These are phyloP conservation scores for Cetraspora pellucida DNA, from an alignment of 192 early-diverging fungal genomes.

Conservation along the genomic window DNA sequence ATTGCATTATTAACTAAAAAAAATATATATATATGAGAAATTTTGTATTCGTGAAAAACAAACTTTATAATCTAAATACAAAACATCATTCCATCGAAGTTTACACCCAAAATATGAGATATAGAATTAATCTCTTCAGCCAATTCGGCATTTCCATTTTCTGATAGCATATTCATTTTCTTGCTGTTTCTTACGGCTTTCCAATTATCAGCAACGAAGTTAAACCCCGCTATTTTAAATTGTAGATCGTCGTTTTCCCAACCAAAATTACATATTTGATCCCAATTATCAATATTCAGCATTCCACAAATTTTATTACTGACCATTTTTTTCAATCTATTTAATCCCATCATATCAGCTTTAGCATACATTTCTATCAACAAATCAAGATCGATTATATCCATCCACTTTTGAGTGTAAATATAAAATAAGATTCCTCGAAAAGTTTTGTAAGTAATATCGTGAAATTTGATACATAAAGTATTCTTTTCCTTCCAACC, in stretches of 20 bases:
- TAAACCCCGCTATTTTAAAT: conserved; percentile 6
- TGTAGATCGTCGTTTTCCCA: neutral
- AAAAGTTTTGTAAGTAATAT: conserved; percentile 5
- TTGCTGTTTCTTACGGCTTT: neutral
- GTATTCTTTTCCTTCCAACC: neutral
- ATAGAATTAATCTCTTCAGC: conserved; percentile 6
- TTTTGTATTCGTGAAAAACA: no score
- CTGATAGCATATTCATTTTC: neutral
- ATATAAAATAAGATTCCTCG: conserved; percentile 5
- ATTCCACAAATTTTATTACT: neutral
- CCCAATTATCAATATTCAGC: neutral
- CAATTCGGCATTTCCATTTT: neutral
- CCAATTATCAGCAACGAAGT: conserved; percentile 27
- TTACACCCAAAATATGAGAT: no score
- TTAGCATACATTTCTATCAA: neutral
- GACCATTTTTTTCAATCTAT: neutral
- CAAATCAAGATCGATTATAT: neutral
- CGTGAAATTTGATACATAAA: neutral
- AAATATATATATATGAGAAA: no score
- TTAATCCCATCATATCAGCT: conserved; percentile 26
- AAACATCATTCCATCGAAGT: no score
- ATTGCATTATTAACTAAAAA: no score
- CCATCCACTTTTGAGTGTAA: conserved; percentile 2
- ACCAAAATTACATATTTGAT: conserved; percentile 2
- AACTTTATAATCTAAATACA: no score